These are phyloP conservation scores for Trapa bicornis DNA, from an alignment of 345 rosid species.

Conservation along the genomic window DNA sequence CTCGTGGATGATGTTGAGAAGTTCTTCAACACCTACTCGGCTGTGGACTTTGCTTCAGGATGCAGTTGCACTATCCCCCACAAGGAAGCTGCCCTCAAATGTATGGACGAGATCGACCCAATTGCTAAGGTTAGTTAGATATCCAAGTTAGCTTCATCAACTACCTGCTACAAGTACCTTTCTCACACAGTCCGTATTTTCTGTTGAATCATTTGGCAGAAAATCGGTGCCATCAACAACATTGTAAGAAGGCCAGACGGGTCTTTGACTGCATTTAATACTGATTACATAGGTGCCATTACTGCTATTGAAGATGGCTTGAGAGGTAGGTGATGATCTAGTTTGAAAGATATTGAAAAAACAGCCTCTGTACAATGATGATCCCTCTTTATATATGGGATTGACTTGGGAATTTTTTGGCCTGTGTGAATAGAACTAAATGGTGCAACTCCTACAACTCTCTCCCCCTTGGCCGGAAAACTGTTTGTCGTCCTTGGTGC, in stretches of 20 bases:
- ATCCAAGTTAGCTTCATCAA: not conserved
- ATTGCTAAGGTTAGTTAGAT: constrained; percentile 21
- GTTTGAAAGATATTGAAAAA: not conserved
- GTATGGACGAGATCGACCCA: constrained; percentile 34
- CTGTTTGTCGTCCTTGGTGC: constrained; percentile 31
- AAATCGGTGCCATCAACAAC: constrained; percentile 14
- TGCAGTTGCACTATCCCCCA: constrained; percentile 43
- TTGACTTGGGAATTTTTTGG: not conserved
- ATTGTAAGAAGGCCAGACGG: constrained; percentile 26
- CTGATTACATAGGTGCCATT: constrained; percentile 30
- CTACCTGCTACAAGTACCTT: not conserved
- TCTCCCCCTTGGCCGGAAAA: constrained; percentile 31
- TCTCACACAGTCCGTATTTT: not conserved
- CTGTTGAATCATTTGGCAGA: not conserved
- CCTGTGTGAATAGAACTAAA: constrained; percentile 8
- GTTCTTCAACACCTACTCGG: constrained; percentile 26
- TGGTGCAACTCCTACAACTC: constrained; percentile 8
- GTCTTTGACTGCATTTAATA: constrained; percentile 23
- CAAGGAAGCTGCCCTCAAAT: constrained; percentile 34
- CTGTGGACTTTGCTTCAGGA: constrained; percentile 25
- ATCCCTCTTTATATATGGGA: not conserved
- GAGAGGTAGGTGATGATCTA: constrained; percentile 12
- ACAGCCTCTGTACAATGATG: not conserved
- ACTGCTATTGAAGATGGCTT: constrained; percentile 31
- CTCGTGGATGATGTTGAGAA: constrained; percentile 28